These are phyloP conservation scores for Colletotrichum lindemuthianum DNA, from an alignment of 2,329 filamentous ascomycete species.

Conservation along the genomic window DNA sequence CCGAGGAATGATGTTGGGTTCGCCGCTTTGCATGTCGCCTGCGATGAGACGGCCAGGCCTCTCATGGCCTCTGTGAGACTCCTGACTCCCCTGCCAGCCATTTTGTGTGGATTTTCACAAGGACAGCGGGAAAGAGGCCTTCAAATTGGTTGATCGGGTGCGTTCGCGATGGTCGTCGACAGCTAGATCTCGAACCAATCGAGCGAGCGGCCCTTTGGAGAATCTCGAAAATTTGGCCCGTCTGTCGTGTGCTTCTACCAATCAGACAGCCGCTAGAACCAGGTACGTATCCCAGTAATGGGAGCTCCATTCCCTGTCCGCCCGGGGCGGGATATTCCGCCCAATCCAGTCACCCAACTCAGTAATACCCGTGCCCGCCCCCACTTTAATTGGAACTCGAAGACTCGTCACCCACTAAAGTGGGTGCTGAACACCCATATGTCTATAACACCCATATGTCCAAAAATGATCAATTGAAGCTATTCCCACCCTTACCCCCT, in stretches of 20 bases:
- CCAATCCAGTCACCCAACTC: not conserved
- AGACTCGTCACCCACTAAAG: too few relatives aligned
- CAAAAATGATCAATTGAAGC: too few relatives aligned
- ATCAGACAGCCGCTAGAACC: slow-evolving; percentile 19
- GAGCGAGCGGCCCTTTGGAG: slow-evolving; percentile 16
- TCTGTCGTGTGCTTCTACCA: slow-evolving; percentile 21
- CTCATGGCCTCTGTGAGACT: slow-evolving; percentile 64
- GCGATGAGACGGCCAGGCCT: slow-evolving; percentile 55
- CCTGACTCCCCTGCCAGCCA: slow-evolving; percentile 61
- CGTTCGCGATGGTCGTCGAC: slow-evolving; percentile 8
- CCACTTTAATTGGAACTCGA: too few relatives aligned
- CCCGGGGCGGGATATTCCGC: slow-evolving; percentile 34
- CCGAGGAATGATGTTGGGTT: slow-evolving; percentile 49
- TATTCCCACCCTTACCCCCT: too few relatives aligned
- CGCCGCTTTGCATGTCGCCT: slow-evolving; percentile 48
- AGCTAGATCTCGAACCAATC: slow-evolving; percentile 15
- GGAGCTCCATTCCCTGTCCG: slow-evolving; percentile 23
- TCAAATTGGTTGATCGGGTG: not conserved
- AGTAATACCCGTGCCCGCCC: too few relatives aligned
- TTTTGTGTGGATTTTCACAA: slow-evolving; percentile 33
- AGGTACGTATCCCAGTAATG: slow-evolving; percentile 16
- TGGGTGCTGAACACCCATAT: too few relatives aligned
- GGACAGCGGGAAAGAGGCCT: not conserved
- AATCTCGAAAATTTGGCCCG: slow-evolving; percentile 36
- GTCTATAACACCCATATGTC: too few relatives aligned